Evolutionary conservation across 2,329 filamentous ascomycete species (phyloP), one percentile per base, ranked within the genome.

Genomic region (Neonectria sp.): DNA sequence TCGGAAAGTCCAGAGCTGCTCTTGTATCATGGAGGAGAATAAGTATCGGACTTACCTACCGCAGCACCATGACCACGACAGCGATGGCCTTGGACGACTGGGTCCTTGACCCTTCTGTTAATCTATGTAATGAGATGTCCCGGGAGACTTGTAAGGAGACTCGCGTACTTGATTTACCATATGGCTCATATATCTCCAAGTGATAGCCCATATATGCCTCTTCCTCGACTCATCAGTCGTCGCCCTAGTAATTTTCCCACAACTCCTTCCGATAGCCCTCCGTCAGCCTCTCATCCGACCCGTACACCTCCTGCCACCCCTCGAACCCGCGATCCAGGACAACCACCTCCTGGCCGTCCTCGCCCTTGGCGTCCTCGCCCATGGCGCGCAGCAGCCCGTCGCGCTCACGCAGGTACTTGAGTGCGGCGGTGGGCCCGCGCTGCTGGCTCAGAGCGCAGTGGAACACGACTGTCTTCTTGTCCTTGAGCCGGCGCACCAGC

Each of bases 361-460:
- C 73, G 25, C 73, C 75, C 35, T 71, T 74, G 57, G 71, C 72
- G 11, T 71, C 68, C 75, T 82, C 75, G 9, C 76, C 76, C 61
- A 79, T 71, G 21, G 65, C 63, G 64, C 68, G 78, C 21, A 84
- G 65, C 24, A 84, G 67, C 15, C 86, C 83, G 72, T 92, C 90
- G 53, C 90, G 86, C 82, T 95, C 92, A 40, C 92, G 85, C 68
- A 95, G 73, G 80, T 98, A 98, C 75, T 88, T 86, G 73, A 97
- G 82, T 4, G 96, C 96, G 4, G 95, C 95, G 57, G 88, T 88
- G 0, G 96, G 96, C 0, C 96, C 96, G 1, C 96, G 88, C 82
- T 97, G 93, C 84, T 98, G 96, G 73, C 92, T 95, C 62, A 98
- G 85, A 21, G 93, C 93, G 82, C 96, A 99, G 83, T 99, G 96